Conservation (phyloP, 306 rosid genomes). For the Vachellia collinsii region DNA sequence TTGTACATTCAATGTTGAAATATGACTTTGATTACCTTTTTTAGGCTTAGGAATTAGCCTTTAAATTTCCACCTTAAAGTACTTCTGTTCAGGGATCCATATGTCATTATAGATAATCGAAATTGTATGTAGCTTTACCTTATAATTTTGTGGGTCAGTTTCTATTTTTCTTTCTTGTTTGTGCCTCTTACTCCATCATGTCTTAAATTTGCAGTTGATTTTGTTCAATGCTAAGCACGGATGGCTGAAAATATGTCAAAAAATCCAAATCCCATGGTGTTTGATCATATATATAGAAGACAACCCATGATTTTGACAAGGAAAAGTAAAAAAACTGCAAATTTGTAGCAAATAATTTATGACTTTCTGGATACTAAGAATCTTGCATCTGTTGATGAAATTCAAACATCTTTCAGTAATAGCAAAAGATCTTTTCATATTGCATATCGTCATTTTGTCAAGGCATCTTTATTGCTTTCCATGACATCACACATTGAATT, state of each 20-base stretch:
- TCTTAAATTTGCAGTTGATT: neutral
- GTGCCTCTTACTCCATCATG: neutral
- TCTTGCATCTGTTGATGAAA: neutral
- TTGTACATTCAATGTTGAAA: constrained; percentile 1
- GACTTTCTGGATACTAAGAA: neutral
- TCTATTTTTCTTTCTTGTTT: neutral
- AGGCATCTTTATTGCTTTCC: neutral
- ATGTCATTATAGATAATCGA: neutral
- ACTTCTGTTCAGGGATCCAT: neutral
- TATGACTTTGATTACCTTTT: neutral
- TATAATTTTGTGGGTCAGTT: neutral
- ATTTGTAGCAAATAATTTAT: neutral
- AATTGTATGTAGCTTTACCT: neutral
- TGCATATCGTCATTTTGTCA: neutral
- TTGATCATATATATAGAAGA: neutral
- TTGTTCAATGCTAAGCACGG: neutral
- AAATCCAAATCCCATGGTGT: neutral
- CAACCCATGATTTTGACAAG: neutral
- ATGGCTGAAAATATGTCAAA: neutral
- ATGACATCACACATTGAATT: neutral
- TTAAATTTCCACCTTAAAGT: neutral
- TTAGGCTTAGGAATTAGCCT: neutral
- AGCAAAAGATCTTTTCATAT: neutral
- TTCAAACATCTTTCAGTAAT: neutral
- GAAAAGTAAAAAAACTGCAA: neutral